Conservation (phyloP, 1,284 basidiomycete genomes). For the Takashimella tepidaria region DNA sequence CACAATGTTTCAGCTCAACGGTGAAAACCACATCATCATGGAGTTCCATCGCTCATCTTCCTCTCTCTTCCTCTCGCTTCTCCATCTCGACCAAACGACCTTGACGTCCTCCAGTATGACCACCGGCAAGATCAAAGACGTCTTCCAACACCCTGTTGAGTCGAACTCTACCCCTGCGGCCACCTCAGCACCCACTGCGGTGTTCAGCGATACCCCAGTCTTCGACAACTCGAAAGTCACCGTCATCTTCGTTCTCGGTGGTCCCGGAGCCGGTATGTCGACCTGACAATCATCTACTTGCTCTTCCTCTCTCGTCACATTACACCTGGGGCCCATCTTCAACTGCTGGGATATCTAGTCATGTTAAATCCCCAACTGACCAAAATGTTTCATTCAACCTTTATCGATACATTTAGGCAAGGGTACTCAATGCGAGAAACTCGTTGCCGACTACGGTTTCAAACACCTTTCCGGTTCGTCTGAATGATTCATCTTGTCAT, state of each 20-base stretch:
- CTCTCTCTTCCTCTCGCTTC: too few relatives aligned
- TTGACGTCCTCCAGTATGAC: too few relatives aligned
- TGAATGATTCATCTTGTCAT: neutral
- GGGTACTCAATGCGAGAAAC: conserved; percentile 85
- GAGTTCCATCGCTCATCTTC: too few relatives aligned
- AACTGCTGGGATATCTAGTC: too few relatives aligned
- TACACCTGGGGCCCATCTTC: too few relatives aligned
- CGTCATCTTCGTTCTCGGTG: conserved; percentile 94
- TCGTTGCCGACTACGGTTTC: conserved; percentile 87
- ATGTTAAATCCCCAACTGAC: too few relatives aligned
- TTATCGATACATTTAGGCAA: conserved; percentile 62
- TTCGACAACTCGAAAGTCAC: conserved; percentile 74
- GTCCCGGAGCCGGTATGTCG: conserved; percentile 79
- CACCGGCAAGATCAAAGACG: conserved; percentile 55
- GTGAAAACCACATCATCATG: too few relatives aligned
- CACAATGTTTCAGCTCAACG: too few relatives aligned
- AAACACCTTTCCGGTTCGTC: conserved; percentile 82
- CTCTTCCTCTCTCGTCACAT: conserved; percentile 2
- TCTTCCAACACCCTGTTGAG: conserved; percentile 39
- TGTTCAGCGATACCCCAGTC: conserved; percentile 41
- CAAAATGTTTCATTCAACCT: too few relatives aligned
- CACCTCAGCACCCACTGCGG: conserved; percentile 8
- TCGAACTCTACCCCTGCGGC: conserved; percentile 4
- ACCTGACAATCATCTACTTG: neutral
- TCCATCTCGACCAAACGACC: too few relatives aligned